phyloP scores from a whole-genome alignment of 306 rosid genomes.

The Trifolium dubium region DNA sequence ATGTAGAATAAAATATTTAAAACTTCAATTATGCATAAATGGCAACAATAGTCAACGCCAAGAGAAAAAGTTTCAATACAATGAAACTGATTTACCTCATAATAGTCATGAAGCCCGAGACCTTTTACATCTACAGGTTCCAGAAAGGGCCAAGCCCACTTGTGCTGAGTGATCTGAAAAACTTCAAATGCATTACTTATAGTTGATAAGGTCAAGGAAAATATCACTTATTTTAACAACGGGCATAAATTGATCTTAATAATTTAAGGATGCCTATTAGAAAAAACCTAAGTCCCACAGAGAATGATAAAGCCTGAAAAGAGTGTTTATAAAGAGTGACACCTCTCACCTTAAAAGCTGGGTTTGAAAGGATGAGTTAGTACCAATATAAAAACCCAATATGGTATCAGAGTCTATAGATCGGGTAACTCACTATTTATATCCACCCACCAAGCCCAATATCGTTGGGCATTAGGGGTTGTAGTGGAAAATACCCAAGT shows the following conservation, averaged over 20 bases:
- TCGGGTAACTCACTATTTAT: too few relatives aligned
- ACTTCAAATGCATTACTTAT: constrained; percentile 30
- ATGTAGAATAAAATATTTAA: constrained; percentile 12
- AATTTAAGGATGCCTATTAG: constrained; percentile 6
- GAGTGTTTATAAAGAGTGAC: too few relatives aligned
- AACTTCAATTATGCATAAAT: constrained; percentile 13
- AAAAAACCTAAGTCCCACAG: too few relatives aligned
- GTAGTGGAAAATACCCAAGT: too few relatives aligned
- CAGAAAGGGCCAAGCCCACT: constrained; percentile 79
- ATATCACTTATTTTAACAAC: constrained; percentile 11
- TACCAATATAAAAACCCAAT: too few relatives aligned
- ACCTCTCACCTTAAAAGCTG: too few relatives aligned
- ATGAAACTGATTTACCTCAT: constrained; percentile 57
- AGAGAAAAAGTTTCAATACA: constrained; percentile 8
- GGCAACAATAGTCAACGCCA: neutral
- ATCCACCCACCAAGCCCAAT: too few relatives aligned
- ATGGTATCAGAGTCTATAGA: too few relatives aligned
- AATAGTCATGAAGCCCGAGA: constrained; percentile 77
- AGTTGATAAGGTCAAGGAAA: constrained; percentile 13
- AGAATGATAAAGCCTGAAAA: too few relatives aligned
- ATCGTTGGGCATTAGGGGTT: too few relatives aligned
- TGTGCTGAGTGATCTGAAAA: constrained; percentile 74
- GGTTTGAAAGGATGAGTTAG: too few relatives aligned
- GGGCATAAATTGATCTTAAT: constrained; percentile 7
- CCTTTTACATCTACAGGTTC: constrained; percentile 87